Evolutionary conservation across 768 basidiomycete genomes (phyloP).

Genomic region (Podaxis carcinomalis): DNA sequence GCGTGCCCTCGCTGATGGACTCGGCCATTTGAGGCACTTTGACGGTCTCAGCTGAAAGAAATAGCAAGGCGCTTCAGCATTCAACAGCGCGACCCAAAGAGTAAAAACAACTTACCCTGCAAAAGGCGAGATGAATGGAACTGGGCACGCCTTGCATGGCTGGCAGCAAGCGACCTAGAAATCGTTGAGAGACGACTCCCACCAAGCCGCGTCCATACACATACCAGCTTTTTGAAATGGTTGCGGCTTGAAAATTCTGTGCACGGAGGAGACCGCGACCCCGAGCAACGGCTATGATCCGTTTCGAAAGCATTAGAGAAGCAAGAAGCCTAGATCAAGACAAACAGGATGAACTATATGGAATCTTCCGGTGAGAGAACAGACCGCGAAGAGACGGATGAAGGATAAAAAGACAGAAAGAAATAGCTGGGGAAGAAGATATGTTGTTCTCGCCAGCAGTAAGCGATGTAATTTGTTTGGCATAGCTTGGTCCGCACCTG

Average conservation of each 20-base stretch:
- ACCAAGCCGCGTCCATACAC: not conserved
- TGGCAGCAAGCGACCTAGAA: conserved; percentile 41
- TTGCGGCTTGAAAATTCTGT: conserved; percentile 25
- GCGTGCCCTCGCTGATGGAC: conserved; percentile 95
- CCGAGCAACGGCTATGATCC: conserved; percentile 60
- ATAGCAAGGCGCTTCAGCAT: not conserved
- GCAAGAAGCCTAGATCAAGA: not conserved
- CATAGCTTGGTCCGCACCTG: conserved; percentile 9
- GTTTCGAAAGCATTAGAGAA: conserved; percentile 62
- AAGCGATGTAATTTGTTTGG: conserved; percentile 17
- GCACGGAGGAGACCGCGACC: conserved; percentile 46
- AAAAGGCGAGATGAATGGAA: conserved; percentile 71
- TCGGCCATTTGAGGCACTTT: conserved; percentile 98
- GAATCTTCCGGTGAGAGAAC: not conserved
- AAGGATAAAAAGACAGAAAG: conserved; percentile 1
- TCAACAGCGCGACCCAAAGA: not conserved
- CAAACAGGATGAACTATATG: not conserved
- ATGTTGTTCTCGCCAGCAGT: conserved; percentile 1
- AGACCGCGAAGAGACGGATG: not conserved
- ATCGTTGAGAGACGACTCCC: conserved; percentile 12
- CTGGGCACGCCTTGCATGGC: conserved; percentile 47
- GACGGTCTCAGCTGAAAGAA: conserved; percentile 66
- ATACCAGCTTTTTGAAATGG: conserved; percentile 20
- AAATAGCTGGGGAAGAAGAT: not conserved
- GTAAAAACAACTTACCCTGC: conserved; percentile 47